Conservation (phyloP, 1,284 basidiomycete species). For the Sporisorium exsertum region DNA sequence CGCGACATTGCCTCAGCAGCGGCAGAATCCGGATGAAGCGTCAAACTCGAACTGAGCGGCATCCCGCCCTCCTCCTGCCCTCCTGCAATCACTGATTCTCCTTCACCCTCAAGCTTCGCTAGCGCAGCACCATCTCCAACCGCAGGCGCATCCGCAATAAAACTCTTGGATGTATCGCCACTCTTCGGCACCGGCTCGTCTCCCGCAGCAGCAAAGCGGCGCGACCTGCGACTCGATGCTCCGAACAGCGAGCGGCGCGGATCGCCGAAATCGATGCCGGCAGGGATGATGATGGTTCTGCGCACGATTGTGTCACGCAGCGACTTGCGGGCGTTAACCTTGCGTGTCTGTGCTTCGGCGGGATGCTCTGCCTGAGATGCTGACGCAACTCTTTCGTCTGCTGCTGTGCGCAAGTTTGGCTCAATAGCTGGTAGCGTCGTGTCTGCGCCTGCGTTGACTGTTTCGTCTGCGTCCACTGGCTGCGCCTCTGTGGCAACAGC, state of each 20-base stretch:
- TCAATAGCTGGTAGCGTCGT: neutral
- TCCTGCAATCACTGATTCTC: neutral
- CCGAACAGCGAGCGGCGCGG: slow-evolving; percentile 37
- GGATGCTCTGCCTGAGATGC: neutral
- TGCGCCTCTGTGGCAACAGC: neutral
- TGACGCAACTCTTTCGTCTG: neutral
- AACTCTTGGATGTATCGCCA: neutral
- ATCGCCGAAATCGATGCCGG: slow-evolving; percentile 33
- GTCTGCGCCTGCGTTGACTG: slow-evolving; percentile 2
- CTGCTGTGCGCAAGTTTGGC: neutral
- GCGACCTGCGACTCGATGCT: slow-evolving; percentile 52
- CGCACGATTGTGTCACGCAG: slow-evolving; percentile 60
- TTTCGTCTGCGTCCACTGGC: slow-evolving; percentile 2
- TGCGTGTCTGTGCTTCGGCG: neutral
- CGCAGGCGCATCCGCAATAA: neutral
- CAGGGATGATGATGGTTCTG: slow-evolving; percentile 61
- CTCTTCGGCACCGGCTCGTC: slow-evolving; percentile 34
- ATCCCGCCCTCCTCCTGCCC: slow-evolving; percentile 8
- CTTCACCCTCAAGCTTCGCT: slow-evolving; percentile 6
- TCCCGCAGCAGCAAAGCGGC: slow-evolving; percentile 25
- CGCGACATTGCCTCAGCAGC: neutral
- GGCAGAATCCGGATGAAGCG: slow-evolving; percentile 20
- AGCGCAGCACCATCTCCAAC: neutral
- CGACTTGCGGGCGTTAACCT: slow-evolving; percentile 39
- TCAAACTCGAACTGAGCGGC: slow-evolving; percentile 18